phyloP scores from a whole-genome alignment of 2,329 filamentous ascomycete species.

The Verticillium albo-atrum region DNA sequence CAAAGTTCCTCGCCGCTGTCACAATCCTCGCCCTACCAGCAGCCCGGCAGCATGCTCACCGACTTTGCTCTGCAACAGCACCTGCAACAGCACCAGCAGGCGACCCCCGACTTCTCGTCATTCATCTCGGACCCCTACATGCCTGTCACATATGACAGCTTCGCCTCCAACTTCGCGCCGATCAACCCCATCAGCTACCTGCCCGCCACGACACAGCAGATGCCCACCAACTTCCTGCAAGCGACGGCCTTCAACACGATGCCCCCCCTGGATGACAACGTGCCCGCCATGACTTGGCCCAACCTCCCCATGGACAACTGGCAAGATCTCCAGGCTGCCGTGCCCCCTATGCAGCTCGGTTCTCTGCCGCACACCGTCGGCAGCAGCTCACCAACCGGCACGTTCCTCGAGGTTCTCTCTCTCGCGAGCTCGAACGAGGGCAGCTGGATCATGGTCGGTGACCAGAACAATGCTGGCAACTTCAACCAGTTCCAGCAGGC shows the following conservation, averaged over 20 bases:
- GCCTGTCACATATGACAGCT: constrained; percentile 34
- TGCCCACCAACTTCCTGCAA: constrained; percentile 56
- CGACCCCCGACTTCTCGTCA: constrained; percentile 41
- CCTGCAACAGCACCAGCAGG: constrained; percentile 36
- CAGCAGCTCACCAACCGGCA: constrained; percentile 40
- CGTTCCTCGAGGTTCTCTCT: constrained; percentile 81
- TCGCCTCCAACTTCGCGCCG: constrained; percentile 44
- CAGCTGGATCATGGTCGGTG: constrained; percentile 71
- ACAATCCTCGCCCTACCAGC: constrained; percentile 48
- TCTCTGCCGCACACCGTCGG: constrained; percentile 36
- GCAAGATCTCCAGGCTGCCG: constrained; percentile 68
- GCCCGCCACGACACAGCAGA: constrained; percentile 57
- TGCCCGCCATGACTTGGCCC: constrained; percentile 57
- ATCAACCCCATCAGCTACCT: constrained; percentile 56
- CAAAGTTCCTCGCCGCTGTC: constrained; percentile 43
- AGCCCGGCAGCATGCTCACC: constrained; percentile 46
- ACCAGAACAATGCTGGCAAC: constrained; percentile 56
- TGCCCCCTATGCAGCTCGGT: constrained; percentile 50
- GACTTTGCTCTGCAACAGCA: constrained; percentile 60
- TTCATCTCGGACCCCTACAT: constrained; percentile 50
- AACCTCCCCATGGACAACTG: constrained; percentile 64
- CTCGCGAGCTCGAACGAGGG: constrained; percentile 77
- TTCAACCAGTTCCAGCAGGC: constrained; percentile 57
- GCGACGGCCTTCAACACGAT: constrained; percentile 59
- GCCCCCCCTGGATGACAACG: constrained; percentile 49